A percentile compares a stretch with the other conserved stretches of the same genome.
phyloP scores from a whole-genome alignment of 1,284 basidiomycete genomes.

The Sphaerobolus stellatus region DNA sequence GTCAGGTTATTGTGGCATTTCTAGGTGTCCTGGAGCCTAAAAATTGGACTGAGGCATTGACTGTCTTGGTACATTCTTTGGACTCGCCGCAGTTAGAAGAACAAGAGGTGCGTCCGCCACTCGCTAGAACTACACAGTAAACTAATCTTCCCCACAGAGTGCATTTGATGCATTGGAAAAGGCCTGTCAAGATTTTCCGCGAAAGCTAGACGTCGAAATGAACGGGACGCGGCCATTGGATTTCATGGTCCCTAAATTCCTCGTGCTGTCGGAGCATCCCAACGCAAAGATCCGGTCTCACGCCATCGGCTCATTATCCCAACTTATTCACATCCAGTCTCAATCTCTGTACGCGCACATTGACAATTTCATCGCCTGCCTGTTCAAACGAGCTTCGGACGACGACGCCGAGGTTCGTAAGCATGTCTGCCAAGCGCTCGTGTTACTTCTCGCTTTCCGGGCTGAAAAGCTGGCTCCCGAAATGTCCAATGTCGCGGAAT shows the following conservation, averaged over 20 bases:
- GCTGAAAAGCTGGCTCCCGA: conserved; percentile 98
- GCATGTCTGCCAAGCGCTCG: conserved; percentile 95
- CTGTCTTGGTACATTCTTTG: conserved; percentile 76
- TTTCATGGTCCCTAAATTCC: conserved; percentile 94
- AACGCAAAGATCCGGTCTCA: conserved; percentile 89
- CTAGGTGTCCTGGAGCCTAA: conserved; percentile 82
- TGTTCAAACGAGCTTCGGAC: conserved; percentile 95
- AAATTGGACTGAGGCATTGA: conserved; percentile 91
- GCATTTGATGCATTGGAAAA: conserved; percentile 95
- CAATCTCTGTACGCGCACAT: conserved; percentile 88
- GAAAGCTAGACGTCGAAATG: conserved; percentile 92
- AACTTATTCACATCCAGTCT: conserved; percentile 84
- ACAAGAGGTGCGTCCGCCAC: conserved; percentile 67
- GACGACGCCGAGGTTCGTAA: conserved; percentile 90
- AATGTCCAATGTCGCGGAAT: conserved; percentile 94
- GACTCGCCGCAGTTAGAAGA: conserved; percentile 70
- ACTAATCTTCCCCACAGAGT: conserved; percentile 55
- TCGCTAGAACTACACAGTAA: neutral
- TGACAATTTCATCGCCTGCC: conserved; percentile 87
- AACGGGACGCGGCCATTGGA: conserved; percentile 85
- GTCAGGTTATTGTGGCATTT: conserved; percentile 86
- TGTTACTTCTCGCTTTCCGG: conserved; percentile 86
- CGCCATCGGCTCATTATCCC: conserved; percentile 91
- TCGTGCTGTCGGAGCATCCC: conserved; percentile 80
- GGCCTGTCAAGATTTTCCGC: conserved; percentile 95